Conservation (phyloP, 768 basidiomycete species). For the Mycena galopus region DNA sequence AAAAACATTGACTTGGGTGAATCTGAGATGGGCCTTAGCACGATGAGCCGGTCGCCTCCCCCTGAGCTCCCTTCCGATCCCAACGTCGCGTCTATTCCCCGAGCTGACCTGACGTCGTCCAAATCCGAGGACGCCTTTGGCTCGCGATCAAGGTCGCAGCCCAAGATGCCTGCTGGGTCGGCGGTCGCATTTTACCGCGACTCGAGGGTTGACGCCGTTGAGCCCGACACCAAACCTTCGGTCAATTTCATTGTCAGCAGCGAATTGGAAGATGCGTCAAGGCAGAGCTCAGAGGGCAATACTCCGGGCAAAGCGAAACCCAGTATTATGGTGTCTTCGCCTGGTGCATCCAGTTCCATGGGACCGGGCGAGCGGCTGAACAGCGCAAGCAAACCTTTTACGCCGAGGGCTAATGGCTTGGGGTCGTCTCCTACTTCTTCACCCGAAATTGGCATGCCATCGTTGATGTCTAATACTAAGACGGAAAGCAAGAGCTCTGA, state of each 20-base stretch:
- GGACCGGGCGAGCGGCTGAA: conserved; percentile 24
- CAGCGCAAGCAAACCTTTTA: conserved; percentile 39
- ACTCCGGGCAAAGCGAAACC: conserved; percentile 40
- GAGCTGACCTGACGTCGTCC: conserved; percentile 47
- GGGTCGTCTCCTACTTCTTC: conserved; percentile 37
- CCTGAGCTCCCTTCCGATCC: conserved; percentile 59
- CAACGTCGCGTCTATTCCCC: conserved; percentile 48
- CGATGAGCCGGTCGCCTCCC: conserved; percentile 77
- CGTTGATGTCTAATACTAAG: conserved; percentile 48
- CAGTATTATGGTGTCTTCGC: conserved; percentile 40
- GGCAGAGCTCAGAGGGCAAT: conserved; percentile 38
- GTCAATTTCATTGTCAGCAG: conserved; percentile 87
- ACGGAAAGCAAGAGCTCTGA: conserved; percentile 66
- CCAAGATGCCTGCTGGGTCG: conserved; percentile 80
- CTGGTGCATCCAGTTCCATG: conserved; percentile 23
- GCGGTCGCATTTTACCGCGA: conserved; percentile 82
- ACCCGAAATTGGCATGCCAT: conserved; percentile 41
- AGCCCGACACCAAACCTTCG: conserved; percentile 58
- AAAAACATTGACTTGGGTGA: conserved; percentile 32
- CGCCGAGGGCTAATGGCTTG: conserved; percentile 22
- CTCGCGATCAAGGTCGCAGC: conserved; percentile 65
- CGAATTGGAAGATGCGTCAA: conserved; percentile 72
- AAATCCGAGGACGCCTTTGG: conserved; percentile 47
- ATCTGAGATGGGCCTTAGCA: conserved; percentile 54
- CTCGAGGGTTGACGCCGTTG: conserved; percentile 65